Conservation (phyloP, 108 stramenopile genomes). For the Cyclostephanos tholiformis region DNA sequence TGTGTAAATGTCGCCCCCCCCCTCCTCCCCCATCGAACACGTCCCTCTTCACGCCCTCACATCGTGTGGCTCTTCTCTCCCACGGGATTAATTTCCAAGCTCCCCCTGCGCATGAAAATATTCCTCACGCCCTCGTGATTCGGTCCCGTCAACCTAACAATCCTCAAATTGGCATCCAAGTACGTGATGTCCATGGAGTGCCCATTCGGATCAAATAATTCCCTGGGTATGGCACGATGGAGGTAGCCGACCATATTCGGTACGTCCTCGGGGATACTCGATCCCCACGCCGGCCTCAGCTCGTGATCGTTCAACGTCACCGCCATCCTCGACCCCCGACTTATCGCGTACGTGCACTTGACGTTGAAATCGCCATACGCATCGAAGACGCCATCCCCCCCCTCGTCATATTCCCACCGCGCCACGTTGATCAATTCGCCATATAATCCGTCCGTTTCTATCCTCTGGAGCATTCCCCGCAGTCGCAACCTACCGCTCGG, state of each 20-base stretch:
- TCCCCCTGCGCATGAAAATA: constrained; percentile 43
- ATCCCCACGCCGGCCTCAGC: constrained; percentile 49
- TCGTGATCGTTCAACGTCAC: constrained; percentile 52
- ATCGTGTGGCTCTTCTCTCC: background rate
- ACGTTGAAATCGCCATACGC: constrained; percentile 55
- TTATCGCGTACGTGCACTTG: constrained; percentile 62
- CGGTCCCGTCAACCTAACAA: constrained; percentile 66
- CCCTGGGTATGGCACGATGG: constrained; percentile 63
- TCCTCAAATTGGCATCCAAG: constrained; percentile 68
- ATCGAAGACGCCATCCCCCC: constrained; percentile 53
- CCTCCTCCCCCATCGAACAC: too few species aligned
- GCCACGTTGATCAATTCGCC: constrained; percentile 61
- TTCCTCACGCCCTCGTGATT: constrained; percentile 68
- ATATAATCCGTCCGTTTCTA: constrained; percentile 52
- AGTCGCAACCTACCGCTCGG: constrained; percentile 50
- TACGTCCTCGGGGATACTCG: constrained; percentile 59
- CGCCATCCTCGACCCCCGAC: constrained; percentile 69
- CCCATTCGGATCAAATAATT: constrained; percentile 68
- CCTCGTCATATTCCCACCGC: constrained; percentile 61
- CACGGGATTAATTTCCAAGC: background rate
- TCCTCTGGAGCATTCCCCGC: constrained; percentile 37
- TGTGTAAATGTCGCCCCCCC: too few species aligned
- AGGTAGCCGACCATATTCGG: constrained; percentile 56
- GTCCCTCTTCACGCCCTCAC: too few species aligned
- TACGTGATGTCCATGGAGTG: constrained; percentile 79